Percentiles rank a stretch among this genome's conserved stretches.
These are phyloP conservation scores for Nemophila menziesii DNA, from an alignment of 257 asterid genomes.

Conservation along the genomic window DNA sequence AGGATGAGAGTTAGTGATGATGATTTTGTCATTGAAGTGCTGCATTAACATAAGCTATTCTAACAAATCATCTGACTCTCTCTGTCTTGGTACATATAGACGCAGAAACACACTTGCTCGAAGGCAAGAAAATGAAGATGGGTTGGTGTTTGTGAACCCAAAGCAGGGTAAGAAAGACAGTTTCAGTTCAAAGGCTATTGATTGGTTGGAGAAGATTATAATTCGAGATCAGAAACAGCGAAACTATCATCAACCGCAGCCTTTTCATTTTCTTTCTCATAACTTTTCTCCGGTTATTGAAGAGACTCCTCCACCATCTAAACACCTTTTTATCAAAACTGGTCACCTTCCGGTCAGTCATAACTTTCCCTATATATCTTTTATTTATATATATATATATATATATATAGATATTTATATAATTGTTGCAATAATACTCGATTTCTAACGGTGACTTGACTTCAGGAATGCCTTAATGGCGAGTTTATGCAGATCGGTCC, in stretches of 20 bases:
- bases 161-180: conserved; percentile 59
- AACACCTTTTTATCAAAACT: no score
- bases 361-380: no score
- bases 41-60: no score
- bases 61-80: no score
- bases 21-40: no score
- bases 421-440: no score
- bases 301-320: conserved; percentile 75
- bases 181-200: conserved; percentile 46
- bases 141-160: conserved; percentile 59
- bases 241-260: conserved; percentile 46
- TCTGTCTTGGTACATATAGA: no score
- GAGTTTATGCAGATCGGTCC: conserved; percentile 97
- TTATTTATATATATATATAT: no score
- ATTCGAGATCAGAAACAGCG: conserved; percentile 67
- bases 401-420: no score
- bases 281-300: conserved; percentile 70
- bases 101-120: no score
- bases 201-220: conserved; percentile 58
- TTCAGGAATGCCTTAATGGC: conserved; percentile 90
- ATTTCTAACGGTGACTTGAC: no score
- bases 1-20: no score
- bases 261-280: conserved; percentile 66
- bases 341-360: conserved; percentile 60
- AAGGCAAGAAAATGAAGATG: conserved; percentile 24